Conservation (phyloP, 495 filamentous ascomycete genomes). For the Hypoxylon trugodes region DNA sequence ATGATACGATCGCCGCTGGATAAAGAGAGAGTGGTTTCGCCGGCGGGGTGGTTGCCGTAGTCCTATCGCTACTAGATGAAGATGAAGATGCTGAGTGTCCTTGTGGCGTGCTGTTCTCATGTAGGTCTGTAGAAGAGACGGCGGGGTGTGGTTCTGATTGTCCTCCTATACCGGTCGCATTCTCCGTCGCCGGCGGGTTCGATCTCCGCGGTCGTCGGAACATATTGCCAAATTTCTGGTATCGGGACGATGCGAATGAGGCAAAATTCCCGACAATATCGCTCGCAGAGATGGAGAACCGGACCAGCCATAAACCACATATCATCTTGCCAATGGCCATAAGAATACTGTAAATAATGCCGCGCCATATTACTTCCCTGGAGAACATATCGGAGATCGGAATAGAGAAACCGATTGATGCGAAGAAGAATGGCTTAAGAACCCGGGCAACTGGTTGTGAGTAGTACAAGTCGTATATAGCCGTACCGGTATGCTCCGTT, state of each 20-base stretch:
- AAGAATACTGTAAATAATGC: conserved; percentile 72
- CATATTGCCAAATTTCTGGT: conserved; percentile 3
- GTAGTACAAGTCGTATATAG: conserved; percentile 67
- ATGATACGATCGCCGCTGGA: conserved; percentile 64
- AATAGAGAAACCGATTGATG: conserved; percentile 81
- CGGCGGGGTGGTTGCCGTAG: conserved; percentile 2
- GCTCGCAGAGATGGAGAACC: conserved; percentile 44
- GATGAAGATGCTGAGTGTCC: background rate
- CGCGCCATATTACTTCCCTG: conserved; percentile 71
- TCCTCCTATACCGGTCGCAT: background rate
- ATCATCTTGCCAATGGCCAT: conserved; percentile 72
- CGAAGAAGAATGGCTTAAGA: conserved; percentile 80
- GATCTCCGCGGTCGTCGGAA: conserved; percentile 2
- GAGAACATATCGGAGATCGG: conserved; percentile 76
- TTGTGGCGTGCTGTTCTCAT: too few species aligned
- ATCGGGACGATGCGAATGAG: conserved; percentile 14
- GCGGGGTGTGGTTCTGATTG: background rate
- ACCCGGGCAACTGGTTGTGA: conserved; percentile 58
- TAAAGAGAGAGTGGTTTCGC: conserved; percentile 65
- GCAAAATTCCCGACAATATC: background rate
- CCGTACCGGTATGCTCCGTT: conserved; percentile 41
- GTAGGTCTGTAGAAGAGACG: background rate
- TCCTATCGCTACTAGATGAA: background rate
- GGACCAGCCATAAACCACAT: conserved; percentile 71
- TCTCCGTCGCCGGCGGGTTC: background rate